Percentiles rank a stretch among this genome's conserved stretches.
Evolutionary conservation across 2,329 filamentous ascomycete species (phyloP).

Genomic region (Colletotrichum tabaci): DNA sequence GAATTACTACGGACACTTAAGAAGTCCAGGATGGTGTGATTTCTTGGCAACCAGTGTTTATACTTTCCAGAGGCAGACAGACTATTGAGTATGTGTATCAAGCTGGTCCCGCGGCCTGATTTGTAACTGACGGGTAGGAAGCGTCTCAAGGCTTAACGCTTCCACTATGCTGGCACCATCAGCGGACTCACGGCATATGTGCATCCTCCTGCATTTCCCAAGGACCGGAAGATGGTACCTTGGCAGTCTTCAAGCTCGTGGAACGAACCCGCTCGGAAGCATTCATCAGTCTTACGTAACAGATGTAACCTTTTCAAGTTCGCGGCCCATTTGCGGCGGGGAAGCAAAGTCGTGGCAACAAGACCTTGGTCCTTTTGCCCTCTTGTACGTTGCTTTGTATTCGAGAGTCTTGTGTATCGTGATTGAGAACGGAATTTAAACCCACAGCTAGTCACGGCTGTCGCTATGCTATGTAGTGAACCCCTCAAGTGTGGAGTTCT

Average conservation of each 20-base stretch:
- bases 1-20: not conserved
- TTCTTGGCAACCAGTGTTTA: too few species aligned
- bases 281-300: not conserved
- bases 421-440: not conserved
- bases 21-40: not conserved
- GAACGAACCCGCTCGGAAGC: too few species aligned
- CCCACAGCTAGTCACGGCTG: not conserved
- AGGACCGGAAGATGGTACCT: too few species aligned
- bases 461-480: not conserved
- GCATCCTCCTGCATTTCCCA: too few species aligned
- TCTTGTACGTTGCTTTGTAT: not conserved
- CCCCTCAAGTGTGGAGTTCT: slow-evolving; percentile 1
- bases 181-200: too few species aligned
- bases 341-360: not conserved
- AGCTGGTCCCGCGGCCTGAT: too few species aligned
- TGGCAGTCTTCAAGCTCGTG: not conserved
- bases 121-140: too few species aligned
- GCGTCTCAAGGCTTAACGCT: too few species aligned
- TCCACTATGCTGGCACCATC: too few species aligned
- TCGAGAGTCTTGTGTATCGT: not conserved
- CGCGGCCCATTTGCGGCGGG: too few species aligned
- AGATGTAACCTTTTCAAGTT: not conserved
- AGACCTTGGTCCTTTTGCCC: not conserved
- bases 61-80: too few species aligned
- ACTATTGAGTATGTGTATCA: too few species aligned